Evolutionary conservation across 768 basidiomycete genomes (phyloP), one percentile per base, ranked within the genome.

Genomic region (Naganishia friedmannii): DNA sequence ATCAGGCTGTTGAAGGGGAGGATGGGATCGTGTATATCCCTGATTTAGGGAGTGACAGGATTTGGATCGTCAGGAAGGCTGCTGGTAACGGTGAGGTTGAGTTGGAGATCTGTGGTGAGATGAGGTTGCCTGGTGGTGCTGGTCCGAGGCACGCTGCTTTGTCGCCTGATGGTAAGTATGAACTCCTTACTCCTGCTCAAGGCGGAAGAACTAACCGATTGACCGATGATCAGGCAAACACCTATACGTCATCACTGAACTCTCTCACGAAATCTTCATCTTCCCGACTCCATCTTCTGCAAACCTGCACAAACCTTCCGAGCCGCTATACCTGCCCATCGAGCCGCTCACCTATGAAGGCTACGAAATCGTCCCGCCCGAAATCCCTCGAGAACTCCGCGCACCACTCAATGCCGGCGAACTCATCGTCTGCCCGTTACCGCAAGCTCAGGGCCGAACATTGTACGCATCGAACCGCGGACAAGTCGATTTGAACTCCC

Each of bases 41-140:
- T 0, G 90, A 93, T 78, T 83, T 93, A 7, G 91, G 91, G 4
- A 84, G 86, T 2, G 92, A 93, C 77, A 84, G 84, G 65, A 85
- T 91, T 19, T 87, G 85, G 81, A 86, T 67, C 82, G 88, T 70
- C 82, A 80, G 73, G 84, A 86, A 76, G 78, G 74, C 72, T 55
- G 39, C 71, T 1, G 79, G 80, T 23, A 86, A 84, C 1, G 79
- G 80, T 23, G 86, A 84, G 1, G 77, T 75, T 34, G 46, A 34
- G 39, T 88, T 90, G 86, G 77, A 80, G 23, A 74, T 86, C 57
- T 77, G 76, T n/a, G 87, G 85, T 6, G 82, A 83, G 39, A 77
- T 91, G 51, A 74, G 81, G 31, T 84, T 83, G 76, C 82, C 84
- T 29, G 45, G 68, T n/a, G 76, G 78, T 13, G 63, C 71, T 55